phyloP scores from a whole-genome alignment of 2,329 filamentous ascomycete genomes.

The Xylaria sp. region DNA sequence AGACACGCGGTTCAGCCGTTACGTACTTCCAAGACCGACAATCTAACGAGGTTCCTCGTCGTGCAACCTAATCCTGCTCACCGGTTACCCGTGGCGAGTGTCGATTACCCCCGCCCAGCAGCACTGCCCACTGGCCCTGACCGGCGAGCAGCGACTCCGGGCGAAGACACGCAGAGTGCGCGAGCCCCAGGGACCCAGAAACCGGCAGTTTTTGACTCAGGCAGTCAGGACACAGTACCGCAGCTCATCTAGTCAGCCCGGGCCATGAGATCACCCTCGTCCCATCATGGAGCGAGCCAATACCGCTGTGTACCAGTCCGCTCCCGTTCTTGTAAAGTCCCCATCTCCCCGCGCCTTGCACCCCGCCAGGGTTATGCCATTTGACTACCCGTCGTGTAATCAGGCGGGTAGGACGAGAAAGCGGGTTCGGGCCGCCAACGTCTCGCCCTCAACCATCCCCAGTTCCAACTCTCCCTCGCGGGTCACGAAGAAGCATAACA shows the following conservation, averaged over 20 bases:
- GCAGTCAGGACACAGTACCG: not conserved
- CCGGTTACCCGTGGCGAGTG: not conserved
- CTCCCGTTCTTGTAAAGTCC: conserved; percentile 14
- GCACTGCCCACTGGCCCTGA: not conserved
- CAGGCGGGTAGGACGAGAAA: conserved; percentile 24
- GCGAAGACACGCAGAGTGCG: too few relatives aligned
- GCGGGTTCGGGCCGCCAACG: conserved; percentile 17
- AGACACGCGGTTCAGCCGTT: not conserved
- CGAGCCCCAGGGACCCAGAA: too few relatives aligned
- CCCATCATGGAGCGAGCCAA: conserved; percentile 23
- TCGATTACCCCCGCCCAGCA: not conserved
- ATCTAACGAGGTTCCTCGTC: not conserved
- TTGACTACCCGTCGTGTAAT: conserved; percentile 24
- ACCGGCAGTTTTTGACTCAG: not conserved
- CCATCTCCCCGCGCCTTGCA: conserved; percentile 8
- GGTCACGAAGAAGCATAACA: conserved; percentile 18
- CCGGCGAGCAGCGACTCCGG: not conserved
- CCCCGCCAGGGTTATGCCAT: conserved; percentile 21
- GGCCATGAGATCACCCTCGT: conserved; percentile 22
- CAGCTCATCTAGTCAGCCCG: not conserved
- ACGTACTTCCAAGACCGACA: not conserved
- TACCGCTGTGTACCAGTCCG: conserved; percentile 10
- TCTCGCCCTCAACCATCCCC: conserved; percentile 11
- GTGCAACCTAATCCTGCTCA: not conserved
- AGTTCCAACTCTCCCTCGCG: conserved; percentile 11